Percentiles rank a stretch among this genome's conserved stretches.
Conservation (phyloP, 164 flowering plant species). For the Echeveria elegans region DNA sequence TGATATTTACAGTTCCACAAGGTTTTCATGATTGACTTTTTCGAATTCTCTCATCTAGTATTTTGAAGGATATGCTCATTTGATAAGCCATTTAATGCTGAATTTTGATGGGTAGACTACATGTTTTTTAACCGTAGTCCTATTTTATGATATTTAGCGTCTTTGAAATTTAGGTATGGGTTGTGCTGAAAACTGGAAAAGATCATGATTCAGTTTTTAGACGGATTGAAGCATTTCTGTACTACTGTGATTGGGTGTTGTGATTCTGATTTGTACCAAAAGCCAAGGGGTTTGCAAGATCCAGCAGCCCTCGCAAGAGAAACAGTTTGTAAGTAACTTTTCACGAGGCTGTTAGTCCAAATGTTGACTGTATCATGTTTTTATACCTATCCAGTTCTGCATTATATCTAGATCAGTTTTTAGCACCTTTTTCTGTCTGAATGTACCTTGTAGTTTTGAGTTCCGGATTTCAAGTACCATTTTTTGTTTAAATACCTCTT, state of each 20-base stretch:
- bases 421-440: background rate
- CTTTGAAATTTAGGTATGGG: slow-evolving; percentile 36
- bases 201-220: slow-evolving; percentile 73
- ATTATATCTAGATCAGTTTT: background rate
- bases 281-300: slow-evolving; percentile 44
- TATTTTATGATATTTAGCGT: background rate
- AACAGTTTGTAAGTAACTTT: slow-evolving; percentile 50
- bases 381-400: background rate
- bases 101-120: background rate
- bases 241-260: slow-evolving; percentile 40
- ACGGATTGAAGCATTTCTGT: slow-evolving; percentile 49
- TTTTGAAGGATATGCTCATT: too few relatives aligned
- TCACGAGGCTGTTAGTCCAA: background rate
- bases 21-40: too few relatives aligned
- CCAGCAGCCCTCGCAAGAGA: slow-evolving; percentile 63
- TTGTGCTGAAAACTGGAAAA: slow-evolving; percentile 29
- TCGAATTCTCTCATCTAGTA: too few relatives aligned
- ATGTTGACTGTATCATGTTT: background rate
- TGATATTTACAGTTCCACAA: too few relatives aligned
- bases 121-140: background rate
- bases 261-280: slow-evolving; percentile 37
- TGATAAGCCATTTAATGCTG: background rate
- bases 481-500: background rate
- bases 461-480: background rate
- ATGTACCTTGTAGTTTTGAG: background rate